Evolutionary conservation across 1,139 yeast genomes (phyloP), one percentile per base, ranked within the genome.

Genomic region (Pichia sp.): DNA sequence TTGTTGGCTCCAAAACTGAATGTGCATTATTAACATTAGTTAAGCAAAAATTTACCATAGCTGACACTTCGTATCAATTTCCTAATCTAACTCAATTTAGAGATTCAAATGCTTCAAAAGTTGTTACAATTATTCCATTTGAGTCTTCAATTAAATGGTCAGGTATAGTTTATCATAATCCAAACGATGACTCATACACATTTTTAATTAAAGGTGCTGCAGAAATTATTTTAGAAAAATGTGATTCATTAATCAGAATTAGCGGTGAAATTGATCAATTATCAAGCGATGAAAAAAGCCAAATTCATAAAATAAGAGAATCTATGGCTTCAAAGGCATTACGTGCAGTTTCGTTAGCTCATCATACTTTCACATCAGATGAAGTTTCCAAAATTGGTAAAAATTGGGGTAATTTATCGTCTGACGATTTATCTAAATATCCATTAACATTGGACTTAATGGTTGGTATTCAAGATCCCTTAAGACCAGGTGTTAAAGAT

Each of bases 61-160:
- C 72, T 40, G 69, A 72, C n/a, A n/a, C n/a, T 6, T 69, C 71
- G 1, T 16, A 30, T 30, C 7, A 43, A 11, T 55, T 65, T 18
- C 55, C 54, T 24, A 53, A 70, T 12, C 70, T 82, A 45, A 73
- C 74, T 20, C 55, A 60, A 16, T 65, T 65, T 35, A 69, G 82
- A 56, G 71, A 68, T 29, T 56, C 61, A 0, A 60, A 65, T 30
- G 59, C 69, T 30, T 58, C 62, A 9, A 63, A 71, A 16, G 67
- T 85, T 36, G 85, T 75, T 7, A 95, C 88, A 65, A 69, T 80
- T 8, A 80, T 90, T 50, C 97, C 98, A 0, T 92, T 92, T 64
- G 97, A 92, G 69, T 86, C 96, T 55, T 76, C 88, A 6, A 77
- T 95, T 60, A 92, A 92, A 71, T 92, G 95, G 89, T 87, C 95